Evolutionary conservation across 495 filamentous ascomycete species (phyloP).

Genomic region (Cercophora newfieldiana): DNA sequence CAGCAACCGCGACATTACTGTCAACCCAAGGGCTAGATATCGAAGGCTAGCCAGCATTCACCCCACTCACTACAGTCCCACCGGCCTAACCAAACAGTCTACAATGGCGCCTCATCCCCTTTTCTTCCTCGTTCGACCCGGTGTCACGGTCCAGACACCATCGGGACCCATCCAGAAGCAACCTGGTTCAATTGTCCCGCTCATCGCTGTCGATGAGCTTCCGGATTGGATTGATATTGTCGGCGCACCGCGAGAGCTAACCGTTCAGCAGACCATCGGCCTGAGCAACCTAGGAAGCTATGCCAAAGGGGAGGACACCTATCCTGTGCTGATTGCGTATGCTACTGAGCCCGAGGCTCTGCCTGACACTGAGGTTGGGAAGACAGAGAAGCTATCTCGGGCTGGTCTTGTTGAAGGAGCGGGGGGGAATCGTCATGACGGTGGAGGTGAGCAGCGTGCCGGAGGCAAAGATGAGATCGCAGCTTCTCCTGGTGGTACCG

Average conservation of each 20-base stretch:
- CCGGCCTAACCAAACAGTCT: neutral
- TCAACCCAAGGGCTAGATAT: neutral
- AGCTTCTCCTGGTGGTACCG: neutral
- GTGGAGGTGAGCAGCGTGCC: neutral
- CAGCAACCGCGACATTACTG: neutral
- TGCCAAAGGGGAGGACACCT: slow-evolving; percentile 29
- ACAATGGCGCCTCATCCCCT: slow-evolving; percentile 19
- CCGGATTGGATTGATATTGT: slow-evolving; percentile 41
- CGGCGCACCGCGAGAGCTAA: slow-evolving; percentile 41
- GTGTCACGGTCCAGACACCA: slow-evolving; percentile 14
- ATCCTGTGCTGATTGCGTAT: slow-evolving; percentile 31
- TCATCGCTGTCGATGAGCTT: slow-evolving; percentile 48
- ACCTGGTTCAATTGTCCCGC: slow-evolving; percentile 42
- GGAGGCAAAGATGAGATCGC: neutral
- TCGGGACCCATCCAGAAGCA: slow-evolving; percentile 21
- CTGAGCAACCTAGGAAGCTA: slow-evolving; percentile 41
- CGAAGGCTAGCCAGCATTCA: neutral
- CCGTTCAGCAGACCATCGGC: slow-evolving; percentile 37
- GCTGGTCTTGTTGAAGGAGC: neutral
- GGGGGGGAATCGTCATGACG: neutral
- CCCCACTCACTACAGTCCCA: neutral
- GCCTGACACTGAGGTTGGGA: neutral
- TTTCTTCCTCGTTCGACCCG: slow-evolving; percentile 42
- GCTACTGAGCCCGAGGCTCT: neutral
- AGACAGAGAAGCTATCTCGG: neutral